Evolutionary conservation across 805 yeast species (phyloP).

Genomic region (Yamadazyma tumulicola): DNA sequence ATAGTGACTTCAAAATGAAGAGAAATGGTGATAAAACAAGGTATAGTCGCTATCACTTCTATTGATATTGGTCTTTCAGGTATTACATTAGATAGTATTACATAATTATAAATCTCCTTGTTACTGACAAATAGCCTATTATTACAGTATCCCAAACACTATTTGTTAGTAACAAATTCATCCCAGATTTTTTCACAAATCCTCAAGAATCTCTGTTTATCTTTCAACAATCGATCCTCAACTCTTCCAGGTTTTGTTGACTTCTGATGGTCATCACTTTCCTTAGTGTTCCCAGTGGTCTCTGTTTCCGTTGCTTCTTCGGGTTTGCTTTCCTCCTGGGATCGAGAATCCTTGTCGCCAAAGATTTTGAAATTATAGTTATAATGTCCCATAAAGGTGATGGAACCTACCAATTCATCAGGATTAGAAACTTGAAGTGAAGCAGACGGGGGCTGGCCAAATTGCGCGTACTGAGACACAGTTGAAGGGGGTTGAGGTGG

Average conservation of each 20-base stretch:
- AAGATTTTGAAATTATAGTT: constrained; percentile 34
- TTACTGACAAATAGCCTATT: neutral
- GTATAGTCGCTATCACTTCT: neutral
- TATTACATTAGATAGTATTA: too few species aligned
- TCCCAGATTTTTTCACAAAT: constrained; percentile 46
- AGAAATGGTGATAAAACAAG: neutral
- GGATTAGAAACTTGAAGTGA: neutral
- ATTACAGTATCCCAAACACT: neutral
- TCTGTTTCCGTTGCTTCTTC: neutral
- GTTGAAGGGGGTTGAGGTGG: neutral
- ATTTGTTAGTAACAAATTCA: constrained; percentile 22
- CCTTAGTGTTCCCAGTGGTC: neutral
- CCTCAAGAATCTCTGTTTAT: constrained; percentile 38
- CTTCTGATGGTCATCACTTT: neutral
- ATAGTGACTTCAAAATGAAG: neutral
- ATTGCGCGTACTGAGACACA: neutral
- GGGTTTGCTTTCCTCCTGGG: neutral
- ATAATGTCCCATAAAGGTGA: constrained; percentile 34
- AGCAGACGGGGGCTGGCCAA: neutral
- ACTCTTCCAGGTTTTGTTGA: constrained; percentile 2
- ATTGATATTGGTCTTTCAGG: constrained; percentile 2
- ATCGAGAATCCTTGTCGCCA: constrained; percentile 1
- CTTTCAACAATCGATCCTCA: too few species aligned
- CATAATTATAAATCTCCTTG: too few species aligned
- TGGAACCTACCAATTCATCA: constrained; percentile 32